phyloP scores from a whole-genome alignment of 331 rosid species.

The Rhamnella rubrinervis region DNA sequence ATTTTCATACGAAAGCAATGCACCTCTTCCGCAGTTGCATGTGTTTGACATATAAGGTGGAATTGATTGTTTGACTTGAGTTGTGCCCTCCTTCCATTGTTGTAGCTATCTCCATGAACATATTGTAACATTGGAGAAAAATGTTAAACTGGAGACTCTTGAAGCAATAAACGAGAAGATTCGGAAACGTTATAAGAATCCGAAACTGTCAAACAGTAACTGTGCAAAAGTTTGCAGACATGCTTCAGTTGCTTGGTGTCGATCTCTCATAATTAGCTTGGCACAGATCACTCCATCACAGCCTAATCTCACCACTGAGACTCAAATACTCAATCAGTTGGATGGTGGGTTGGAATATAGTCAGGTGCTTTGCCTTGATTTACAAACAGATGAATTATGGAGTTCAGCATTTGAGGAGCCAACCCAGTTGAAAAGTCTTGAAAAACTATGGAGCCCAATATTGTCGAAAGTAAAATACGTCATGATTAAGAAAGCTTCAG shows the following conservation, averaged over 20 bases:
- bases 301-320: constrained; percentile 44
- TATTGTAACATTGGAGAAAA: constrained; percentile 62
- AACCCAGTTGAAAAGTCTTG: constrained; percentile 47
- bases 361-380: constrained; percentile 74
- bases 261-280: constrained; percentile 75
- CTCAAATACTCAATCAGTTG: constrained; percentile 40
- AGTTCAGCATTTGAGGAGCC: constrained; percentile 73
- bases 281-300: constrained; percentile 65
- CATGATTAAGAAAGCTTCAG: constrained; percentile 57
- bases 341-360: constrained; percentile 55
- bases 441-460: constrained; percentile 61
- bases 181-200: constrained; percentile 92
- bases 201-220: constrained; percentile 67
- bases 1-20: too few relatives aligned
- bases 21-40: not conserved
- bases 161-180: constrained; percentile 95
- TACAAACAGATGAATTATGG: constrained; percentile 78
- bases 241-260: constrained; percentile 93
- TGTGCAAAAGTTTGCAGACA: constrained; percentile 87
- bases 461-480: constrained; percentile 55
- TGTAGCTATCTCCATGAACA: constrained; percentile 86
- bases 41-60: constrained; percentile 12
- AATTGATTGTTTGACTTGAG: constrained; percentile 9
- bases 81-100: constrained; percentile 28
- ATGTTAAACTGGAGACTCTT: constrained; percentile 76